Conservation (phyloP, 306 rosid species). For the Fragaria iinumae region DNA sequence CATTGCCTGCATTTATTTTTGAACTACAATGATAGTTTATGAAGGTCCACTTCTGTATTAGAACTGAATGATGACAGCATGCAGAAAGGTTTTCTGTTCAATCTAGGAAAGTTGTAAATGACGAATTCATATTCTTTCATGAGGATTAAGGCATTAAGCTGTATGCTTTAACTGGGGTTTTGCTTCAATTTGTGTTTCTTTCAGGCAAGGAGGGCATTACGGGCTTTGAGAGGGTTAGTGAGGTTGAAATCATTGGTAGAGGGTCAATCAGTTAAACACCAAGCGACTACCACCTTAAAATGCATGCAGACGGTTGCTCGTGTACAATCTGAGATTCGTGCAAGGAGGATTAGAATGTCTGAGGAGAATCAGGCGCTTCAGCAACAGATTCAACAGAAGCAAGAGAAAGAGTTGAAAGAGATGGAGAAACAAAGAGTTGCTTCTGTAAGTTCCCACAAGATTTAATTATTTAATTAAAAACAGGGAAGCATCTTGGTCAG, state of each 20-base stretch:
- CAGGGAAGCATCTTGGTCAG: background rate
- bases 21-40: background rate
- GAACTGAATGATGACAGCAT: constrained; percentile 7
- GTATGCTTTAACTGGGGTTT: constrained; percentile 4
- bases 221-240: constrained; percentile 73
- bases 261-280: constrained; percentile 79
- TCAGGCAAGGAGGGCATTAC: constrained; percentile 79
- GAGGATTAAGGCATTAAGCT: background rate
- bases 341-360: constrained; percentile 69
- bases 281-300: constrained; percentile 66
- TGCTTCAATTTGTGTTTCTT: constrained; percentile 10
- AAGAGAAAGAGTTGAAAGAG: constrained; percentile 64
- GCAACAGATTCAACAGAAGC: constrained; percentile 60
- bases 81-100: constrained; percentile 14
- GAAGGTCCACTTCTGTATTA: constrained; percentile 6
- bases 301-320: constrained; percentile 91
- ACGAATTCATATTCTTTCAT: background rate
- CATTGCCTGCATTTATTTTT: background rate
- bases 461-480: background rate
- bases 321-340: constrained; percentile 73
- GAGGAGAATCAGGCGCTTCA: constrained; percentile 87
- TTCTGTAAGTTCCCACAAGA: constrained; percentile 42
- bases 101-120: constrained; percentile 3
- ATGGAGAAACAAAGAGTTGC: constrained; percentile 52
- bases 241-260: constrained; percentile 74